These are phyloP conservation scores for Dillenia suffruticosa DNA, from an alignment of 164 flowering plant species.

Conservation along the genomic window DNA sequence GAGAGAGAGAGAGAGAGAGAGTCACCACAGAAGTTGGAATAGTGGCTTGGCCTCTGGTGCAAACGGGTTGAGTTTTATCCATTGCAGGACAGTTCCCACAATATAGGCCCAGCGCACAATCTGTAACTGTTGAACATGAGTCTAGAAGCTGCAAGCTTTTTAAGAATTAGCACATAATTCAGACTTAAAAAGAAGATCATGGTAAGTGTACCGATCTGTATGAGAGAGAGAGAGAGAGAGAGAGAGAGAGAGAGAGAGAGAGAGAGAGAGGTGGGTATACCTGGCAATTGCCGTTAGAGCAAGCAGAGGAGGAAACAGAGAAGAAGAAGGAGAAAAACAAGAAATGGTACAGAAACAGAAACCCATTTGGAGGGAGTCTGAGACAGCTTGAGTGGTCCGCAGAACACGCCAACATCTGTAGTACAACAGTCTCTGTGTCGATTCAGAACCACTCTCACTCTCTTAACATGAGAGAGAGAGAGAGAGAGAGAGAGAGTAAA, in stretches of 20 bases:
- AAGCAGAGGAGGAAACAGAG: slow-evolving; percentile 24
- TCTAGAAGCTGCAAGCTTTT: slow-evolving; percentile 52
- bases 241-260: background rate
- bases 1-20: background rate
- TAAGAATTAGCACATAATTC: slow-evolving; percentile 1
- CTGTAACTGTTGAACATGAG: slow-evolving; percentile 50
- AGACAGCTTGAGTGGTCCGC: slow-evolving; percentile 17
- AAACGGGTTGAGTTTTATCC: slow-evolving; percentile 57
- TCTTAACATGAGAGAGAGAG: too few relatives aligned
- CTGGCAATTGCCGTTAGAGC: slow-evolving; percentile 66
- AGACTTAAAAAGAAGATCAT: background rate
- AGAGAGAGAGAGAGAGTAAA: too few relatives aligned
- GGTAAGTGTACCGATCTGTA: background rate
- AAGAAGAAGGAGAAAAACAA: slow-evolving; percentile 7
- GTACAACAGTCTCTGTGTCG: too few relatives aligned
- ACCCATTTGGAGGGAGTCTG: slow-evolving; percentile 22
- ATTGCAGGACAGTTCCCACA: slow-evolving; percentile 83
- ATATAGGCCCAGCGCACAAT: slow-evolving; percentile 77
- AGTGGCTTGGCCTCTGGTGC: slow-evolving; percentile 77
- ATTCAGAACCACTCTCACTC: too few relatives aligned
- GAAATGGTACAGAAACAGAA: slow-evolving; percentile 15
- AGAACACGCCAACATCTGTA: slow-evolving; percentile 26
- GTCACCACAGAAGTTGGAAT: slow-evolving; percentile 70
- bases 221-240: slow-evolving; percentile 1
- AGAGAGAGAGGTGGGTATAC: slow-evolving; percentile 21